Evolutionary conservation across 2,329 filamentous ascomycete genomes (phyloP).

Genomic region (Diplodia mutila): DNA sequence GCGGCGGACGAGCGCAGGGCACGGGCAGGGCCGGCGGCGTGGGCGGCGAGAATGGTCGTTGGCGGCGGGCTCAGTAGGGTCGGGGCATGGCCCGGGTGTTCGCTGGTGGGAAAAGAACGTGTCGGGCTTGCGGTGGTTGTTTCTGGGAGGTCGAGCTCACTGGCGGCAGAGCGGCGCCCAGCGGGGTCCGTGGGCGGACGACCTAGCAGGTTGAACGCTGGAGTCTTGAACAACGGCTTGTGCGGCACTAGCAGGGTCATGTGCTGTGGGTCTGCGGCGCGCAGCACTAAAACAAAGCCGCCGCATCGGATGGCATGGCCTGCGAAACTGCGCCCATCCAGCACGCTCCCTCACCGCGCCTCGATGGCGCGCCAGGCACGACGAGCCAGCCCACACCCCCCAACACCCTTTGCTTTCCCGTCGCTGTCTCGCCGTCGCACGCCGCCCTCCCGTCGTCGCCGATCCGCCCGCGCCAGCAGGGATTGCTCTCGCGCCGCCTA

Average conservation of each 20-base stretch:
- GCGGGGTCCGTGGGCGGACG: slow-evolving; percentile 16
- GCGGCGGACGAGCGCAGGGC: background rate
- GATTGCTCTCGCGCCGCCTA: slow-evolving; percentile 13
- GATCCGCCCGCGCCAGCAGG: slow-evolving; percentile 5
- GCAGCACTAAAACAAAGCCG: slow-evolving; percentile 21
- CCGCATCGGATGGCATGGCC: background rate
- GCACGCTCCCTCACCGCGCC: background rate
- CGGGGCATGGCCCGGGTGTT: slow-evolving; percentile 2
- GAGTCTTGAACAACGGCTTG: slow-evolving; percentile 20
- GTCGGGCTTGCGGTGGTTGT: background rate
- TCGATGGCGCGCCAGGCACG: slow-evolving; percentile 1
- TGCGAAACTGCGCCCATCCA: background rate
- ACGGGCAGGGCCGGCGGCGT: background rate
- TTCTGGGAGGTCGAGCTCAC: slow-evolving; percentile 8
- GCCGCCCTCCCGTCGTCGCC: background rate
- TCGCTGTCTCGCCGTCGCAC: background rate
- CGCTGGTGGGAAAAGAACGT: slow-evolving; percentile 8
- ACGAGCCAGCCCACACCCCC: background rate
- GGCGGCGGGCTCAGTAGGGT: slow-evolving; percentile 9
- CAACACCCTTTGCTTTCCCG: no score
- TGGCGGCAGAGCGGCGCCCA: slow-evolving; percentile 12
- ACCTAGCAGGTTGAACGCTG: background rate
- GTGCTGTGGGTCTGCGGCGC: background rate
- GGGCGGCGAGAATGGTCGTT: background rate
- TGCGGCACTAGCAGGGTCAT: slow-evolving; percentile 4